Base-by-base conservation (phyloP, 2,329 filamentous ascomycete genomes). In the Colletotrichum kahawae region DNA sequence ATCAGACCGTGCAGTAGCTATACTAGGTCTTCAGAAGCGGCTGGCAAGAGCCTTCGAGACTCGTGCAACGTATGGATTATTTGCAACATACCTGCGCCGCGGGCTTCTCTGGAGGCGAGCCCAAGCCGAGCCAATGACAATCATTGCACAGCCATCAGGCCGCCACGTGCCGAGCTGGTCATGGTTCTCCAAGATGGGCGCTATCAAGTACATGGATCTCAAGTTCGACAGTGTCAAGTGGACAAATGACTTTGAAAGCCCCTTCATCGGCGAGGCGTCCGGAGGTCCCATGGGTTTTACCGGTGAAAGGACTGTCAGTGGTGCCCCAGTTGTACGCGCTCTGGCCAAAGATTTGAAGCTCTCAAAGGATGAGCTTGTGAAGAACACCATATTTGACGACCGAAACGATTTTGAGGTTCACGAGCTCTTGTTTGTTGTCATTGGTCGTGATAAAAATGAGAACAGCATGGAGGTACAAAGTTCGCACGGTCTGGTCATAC, bases 1-100 rank as follows among this genome's bases (percentile, higher is more conserved):
- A 31, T 70, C 67, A 9, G 71, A 74, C 60, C 29, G 71, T 5
- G 51, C 71, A 18, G 62, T 71, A 14, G 71, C 71, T 10, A 74
- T 74, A 13, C 62, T 71, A 2, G 71, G 71, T 24, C 71, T 74
- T 6, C 60, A 74, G 24, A 54, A 21, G 13, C n/a, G 71, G 2
- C 31, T 74, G 29, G 67, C 60, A 16, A 29, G 71, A 31, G 71
- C 67, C 7, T 34, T 74, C 2, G 9, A 65, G 5, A 74, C 67
- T 2, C 51, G 34, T 21, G 71, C 67, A 21, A 54, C 67, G 4
- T 43, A 74, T 27, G 71, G 67, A 4, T 33, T 38, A 7, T 74
- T 74, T 24, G 60, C 48, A 16, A 27, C 13, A 5, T 71, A 65
- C n/a, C 56, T 71, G 36, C 51, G 36, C 4, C 43, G 67, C 16